phyloP scores from a whole-genome alignment of 208 protist species.

The Crithidia expoeki region DNA sequence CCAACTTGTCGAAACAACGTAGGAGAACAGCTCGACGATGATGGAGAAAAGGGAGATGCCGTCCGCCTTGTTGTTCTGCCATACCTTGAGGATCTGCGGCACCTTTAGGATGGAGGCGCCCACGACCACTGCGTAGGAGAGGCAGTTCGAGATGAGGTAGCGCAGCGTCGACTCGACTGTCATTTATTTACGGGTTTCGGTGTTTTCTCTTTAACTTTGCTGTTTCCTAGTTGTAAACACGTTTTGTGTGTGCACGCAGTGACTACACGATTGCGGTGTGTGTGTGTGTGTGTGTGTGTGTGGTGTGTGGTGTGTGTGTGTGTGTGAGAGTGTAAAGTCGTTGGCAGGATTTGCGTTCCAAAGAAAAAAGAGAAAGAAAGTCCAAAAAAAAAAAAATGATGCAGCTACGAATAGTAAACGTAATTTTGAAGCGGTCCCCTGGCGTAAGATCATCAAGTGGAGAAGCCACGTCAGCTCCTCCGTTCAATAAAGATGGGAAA shows the following conservation, averaged over 20 bases:
- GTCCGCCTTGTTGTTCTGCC: conserved; percentile 49
- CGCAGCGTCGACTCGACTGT: conserved; percentile 38
- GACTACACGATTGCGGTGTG: not conserved
- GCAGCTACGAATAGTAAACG: no score
- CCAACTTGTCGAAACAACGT: conserved; percentile 83
- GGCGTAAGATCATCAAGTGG: no score
- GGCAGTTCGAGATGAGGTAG: conserved; percentile 62
- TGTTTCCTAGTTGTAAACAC: not conserved
- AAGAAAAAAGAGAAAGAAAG: not conserved
- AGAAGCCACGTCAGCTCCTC: no score
- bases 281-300: conserved; percentile 3
- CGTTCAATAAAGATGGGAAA: no score
- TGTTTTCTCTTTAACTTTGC: not conserved
- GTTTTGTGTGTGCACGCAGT: conserved; percentile 1
- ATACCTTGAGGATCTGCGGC: conserved; percentile 85
- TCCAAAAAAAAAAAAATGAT: no score
- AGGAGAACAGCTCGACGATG: conserved; percentile 74
- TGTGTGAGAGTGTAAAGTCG: not conserved
- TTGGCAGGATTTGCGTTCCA: no score
- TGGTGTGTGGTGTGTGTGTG: not conserved
- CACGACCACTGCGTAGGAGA: conserved; percentile 83
- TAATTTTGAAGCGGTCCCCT: no score
- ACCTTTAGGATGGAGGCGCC: conserved; percentile 84
- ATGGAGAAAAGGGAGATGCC: conserved; percentile 74
- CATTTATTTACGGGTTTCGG: no score